These are phyloP conservation scores for Geranium incanum DNA, from an alignment of 441 rosid species.

Conservation along the genomic window DNA sequence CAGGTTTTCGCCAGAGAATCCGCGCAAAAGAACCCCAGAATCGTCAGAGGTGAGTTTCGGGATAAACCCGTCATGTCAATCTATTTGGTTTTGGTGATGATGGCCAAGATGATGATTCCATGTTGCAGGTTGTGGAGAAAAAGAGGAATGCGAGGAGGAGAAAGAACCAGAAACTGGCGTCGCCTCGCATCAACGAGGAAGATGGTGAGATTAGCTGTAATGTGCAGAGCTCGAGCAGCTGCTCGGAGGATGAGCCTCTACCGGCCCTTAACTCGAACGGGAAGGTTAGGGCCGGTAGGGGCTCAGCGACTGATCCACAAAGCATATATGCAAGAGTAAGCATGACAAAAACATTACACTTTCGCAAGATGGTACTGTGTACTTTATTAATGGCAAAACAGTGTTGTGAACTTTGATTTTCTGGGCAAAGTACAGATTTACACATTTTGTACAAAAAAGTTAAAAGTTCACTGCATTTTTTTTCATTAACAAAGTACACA, in stretches of 20 bases:
- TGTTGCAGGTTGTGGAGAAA: constrained; percentile 32
- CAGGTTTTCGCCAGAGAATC: constrained; percentile 26
- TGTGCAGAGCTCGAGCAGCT: constrained; percentile 35
- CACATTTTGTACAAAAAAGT: too few species aligned
- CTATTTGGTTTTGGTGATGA: too few species aligned
- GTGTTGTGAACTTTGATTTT: too few species aligned
- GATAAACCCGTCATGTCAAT: background rate
- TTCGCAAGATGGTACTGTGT: too few species aligned
- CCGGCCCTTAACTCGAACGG: constrained; percentile 40
- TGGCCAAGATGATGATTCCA: background rate
- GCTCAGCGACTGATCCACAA: constrained; percentile 69
- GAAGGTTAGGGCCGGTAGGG: constrained; percentile 53
- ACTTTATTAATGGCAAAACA: too few species aligned
- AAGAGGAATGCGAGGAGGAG: constrained; percentile 40
- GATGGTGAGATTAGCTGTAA: constrained; percentile 25
- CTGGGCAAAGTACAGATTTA: too few species aligned
- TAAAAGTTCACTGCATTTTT: too few species aligned
- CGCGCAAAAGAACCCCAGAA: constrained; percentile 42
- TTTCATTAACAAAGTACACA: too few species aligned
- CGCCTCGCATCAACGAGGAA: constrained; percentile 31
- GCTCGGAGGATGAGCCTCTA: constrained; percentile 49
- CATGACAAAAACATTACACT: background rate
- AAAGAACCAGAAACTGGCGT: constrained; percentile 32
- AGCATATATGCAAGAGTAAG: constrained; percentile 68
- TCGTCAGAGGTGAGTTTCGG: constrained; percentile 40